Base-by-base conservation (phyloP, 2,329 filamentous ascomycete species). In the Aspergillus terreus region DNA sequence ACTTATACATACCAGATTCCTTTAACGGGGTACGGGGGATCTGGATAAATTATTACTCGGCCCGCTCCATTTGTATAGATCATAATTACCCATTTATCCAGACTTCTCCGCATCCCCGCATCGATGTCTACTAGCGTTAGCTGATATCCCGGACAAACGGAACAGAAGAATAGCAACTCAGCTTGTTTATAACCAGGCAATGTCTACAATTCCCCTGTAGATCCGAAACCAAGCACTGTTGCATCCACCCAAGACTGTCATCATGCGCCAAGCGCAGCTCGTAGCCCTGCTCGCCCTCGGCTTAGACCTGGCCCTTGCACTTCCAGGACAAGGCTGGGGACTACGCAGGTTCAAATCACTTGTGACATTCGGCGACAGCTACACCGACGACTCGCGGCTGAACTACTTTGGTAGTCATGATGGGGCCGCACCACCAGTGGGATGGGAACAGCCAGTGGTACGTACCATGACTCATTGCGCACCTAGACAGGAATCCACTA, bases 331-430 rank as follows among this genome's bases (percentile, higher is more conserved):
- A 3, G 35, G 46, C 15, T 57, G 54, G 55, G 49, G 47, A 1
- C 49, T 36, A 1, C 17, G 11, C 30, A 73, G 75, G 35, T 83
- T 89, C 63, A 77, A 82, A 25, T 85, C 82, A 46, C 66, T 90
- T 35, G 79, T 90, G 36, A 78, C 83, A 0, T 90, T 90, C 63
- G 87, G 87, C 12, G 86, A 90, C 67, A 89, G 85, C 69, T 91
- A 87, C 63, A 89, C 86, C 0, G 88, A 92, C 63, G 85, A 90
- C 61, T 82, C 79, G 11, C 81, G 88, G 9, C 66, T 88, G 9
- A 63, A 64, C 9, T 90, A 88, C 64, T 86, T 91, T 63, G 70
- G 74, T 51, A 69, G 62, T 32, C 74, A 86, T 58, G 75, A 82
- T 59, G 82, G 82, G 40, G 70, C 74, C 5, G 75, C 82, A 0